Evolutionary conservation across 169 alveolate genomes (phyloP).

Genomic region (Plasmodium blacklocki): DNA sequence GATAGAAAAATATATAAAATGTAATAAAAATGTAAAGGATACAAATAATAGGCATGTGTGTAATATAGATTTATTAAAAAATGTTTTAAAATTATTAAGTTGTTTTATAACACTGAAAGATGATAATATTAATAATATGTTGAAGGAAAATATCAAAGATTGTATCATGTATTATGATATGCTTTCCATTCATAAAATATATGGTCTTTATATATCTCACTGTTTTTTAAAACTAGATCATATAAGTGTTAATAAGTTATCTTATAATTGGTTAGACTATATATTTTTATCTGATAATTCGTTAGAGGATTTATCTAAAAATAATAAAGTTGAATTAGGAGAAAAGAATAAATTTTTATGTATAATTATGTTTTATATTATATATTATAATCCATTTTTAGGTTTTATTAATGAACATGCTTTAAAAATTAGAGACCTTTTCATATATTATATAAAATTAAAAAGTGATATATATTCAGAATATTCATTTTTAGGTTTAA

Average conservation of each 20-base stretch:
- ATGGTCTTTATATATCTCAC: constrained; percentile 61
- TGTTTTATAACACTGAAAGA: constrained; percentile 50
- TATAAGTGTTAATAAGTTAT: constrained; percentile 23
- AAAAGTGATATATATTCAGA: constrained; percentile 58
- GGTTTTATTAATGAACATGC: constrained; percentile 21
- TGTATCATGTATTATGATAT: constrained; percentile 1
- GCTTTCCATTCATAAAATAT: constrained; percentile 28
- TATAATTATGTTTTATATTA: constrained; percentile 40
- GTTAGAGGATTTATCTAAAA: neutral
- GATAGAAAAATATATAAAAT: constrained; percentile 27
- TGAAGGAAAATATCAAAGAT: constrained; percentile 34
- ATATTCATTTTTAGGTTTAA: constrained; percentile 48
- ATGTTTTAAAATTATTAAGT: constrained; percentile 29
- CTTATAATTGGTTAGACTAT: constrained; percentile 12
- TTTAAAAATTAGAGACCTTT: neutral
- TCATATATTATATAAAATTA: constrained; percentile 24
- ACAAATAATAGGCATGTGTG: neutral
- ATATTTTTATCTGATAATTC: neutral
- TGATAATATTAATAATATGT: constrained; percentile 16
- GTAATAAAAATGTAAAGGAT: neutral
- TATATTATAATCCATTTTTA: constrained; percentile 70
- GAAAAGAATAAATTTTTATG: constrained; percentile 38
- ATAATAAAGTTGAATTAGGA: neutral
- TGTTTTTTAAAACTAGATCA: constrained; percentile 44
- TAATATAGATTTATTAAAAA: constrained; percentile 17